Percentiles rank a stretch among this genome's conserved stretches.
Conservation (phyloP, 176 grass and related monocot genomes). For the Ensete glaucum region DNA sequence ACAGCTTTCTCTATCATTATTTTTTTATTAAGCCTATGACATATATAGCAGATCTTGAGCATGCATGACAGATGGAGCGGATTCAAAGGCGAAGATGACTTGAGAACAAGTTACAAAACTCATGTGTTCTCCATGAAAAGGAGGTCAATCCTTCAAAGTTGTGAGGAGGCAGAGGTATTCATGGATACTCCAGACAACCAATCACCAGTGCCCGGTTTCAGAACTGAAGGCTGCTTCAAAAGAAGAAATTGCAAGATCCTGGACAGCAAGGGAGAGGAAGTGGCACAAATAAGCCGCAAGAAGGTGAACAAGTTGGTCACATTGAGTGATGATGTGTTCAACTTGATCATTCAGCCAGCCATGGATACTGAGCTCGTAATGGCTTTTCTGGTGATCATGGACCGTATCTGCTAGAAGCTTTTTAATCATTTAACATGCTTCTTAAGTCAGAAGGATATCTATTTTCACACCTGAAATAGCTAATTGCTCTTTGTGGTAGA, state of each 20-base stretch:
- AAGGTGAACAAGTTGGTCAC: conserved; percentile 24
- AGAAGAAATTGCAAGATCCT: conserved; percentile 56
- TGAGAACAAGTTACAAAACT: background rate
- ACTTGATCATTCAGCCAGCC: conserved; percentile 45
- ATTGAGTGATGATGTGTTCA: conserved; percentile 85
- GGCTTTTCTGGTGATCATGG: conserved; percentile 78
- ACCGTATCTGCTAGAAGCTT: conserved; percentile 45
- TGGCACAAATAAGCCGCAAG: conserved; percentile 43
- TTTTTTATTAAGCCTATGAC: background rate
- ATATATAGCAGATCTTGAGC: conserved; percentile 51
- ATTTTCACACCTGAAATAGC: too few species aligned
- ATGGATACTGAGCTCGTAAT: conserved; percentile 50
- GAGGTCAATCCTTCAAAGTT: conserved; percentile 38
- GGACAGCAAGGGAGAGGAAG: conserved; percentile 37
- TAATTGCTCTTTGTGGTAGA: too few species aligned
- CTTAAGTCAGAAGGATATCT: too few species aligned
- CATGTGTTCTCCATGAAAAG: conserved; percentile 57
- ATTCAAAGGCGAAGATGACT: conserved; percentile 34
- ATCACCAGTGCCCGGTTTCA: conserved; percentile 20
- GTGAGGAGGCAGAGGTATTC: conserved; percentile 57
- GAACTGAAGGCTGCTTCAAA: conserved; percentile 48
- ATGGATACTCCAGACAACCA: conserved; percentile 13
- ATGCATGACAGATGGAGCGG: conserved; percentile 74
- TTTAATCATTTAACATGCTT: too few species aligned
- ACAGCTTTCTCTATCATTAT: background rate